phyloP scores from a whole-genome alignment of 306 rosid species.

The Hylodesmum podocarpum region DNA sequence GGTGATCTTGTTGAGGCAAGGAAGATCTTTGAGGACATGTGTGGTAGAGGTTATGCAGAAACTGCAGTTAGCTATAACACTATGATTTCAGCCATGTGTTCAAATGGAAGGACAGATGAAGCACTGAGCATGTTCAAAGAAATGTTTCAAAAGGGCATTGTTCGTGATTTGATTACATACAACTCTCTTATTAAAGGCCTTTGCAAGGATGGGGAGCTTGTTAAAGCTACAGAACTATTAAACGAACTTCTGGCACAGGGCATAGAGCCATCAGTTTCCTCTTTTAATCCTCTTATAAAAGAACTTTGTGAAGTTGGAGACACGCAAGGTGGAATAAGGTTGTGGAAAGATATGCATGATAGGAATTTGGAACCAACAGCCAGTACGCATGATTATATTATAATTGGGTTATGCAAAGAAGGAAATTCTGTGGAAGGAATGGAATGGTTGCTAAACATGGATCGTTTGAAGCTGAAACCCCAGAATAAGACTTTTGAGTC shows the following conservation, averaged over 20 bases:
- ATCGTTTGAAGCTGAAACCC: conserved; percentile 52
- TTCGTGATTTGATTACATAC: conserved; percentile 50
- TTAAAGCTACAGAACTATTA: conserved; percentile 44
- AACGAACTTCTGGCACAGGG: conserved; percentile 47
- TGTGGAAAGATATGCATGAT: conserved; percentile 56
- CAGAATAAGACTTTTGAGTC: conserved; percentile 45
- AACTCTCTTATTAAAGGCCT: conserved; percentile 59
- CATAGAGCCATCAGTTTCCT: conserved; percentile 47
- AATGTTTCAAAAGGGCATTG: conserved; percentile 55
- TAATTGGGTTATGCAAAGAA: conserved; percentile 48
- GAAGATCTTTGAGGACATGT: conserved; percentile 61
- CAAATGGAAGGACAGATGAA: conserved; percentile 49
- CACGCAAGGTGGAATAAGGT: conserved; percentile 44
- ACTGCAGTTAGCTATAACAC: conserved; percentile 45
- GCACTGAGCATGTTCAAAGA: conserved; percentile 57
- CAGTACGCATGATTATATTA: conserved; percentile 40
- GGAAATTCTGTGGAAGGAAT: conserved; percentile 52
- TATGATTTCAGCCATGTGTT: conserved; percentile 60
- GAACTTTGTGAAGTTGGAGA: conserved; percentile 49
- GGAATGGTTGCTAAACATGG: conserved; percentile 59
- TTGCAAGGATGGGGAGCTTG: conserved; percentile 45
- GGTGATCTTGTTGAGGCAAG: conserved; percentile 51
- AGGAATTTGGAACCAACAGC: conserved; percentile 47
- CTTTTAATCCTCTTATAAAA: conserved; percentile 47
- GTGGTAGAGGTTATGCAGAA: conserved; percentile 50